phyloP scores from a whole-genome alignment of 169 alveolate genomes.

The Theileria equi region DNA sequence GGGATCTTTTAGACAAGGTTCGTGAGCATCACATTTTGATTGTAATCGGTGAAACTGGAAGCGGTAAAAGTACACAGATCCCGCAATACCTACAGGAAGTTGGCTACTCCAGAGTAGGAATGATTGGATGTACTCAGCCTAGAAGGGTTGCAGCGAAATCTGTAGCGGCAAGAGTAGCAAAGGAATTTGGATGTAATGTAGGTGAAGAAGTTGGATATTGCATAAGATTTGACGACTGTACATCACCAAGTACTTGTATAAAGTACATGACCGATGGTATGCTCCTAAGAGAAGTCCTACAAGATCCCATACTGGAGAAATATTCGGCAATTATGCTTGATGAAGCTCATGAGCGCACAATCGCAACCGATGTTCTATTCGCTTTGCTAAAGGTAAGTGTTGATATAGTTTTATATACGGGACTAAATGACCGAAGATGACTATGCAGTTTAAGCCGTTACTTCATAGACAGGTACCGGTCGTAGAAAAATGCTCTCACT shows the following conservation, averaged over 20 bases:
- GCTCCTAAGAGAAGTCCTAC: conserved; percentile 94
- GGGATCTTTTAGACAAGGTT: conserved; percentile 89
- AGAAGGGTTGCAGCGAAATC: conserved; percentile 98
- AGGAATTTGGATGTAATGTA: conserved; percentile 96
- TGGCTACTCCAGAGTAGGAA: conserved; percentile 87
- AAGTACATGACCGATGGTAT: conserved; percentile 99
- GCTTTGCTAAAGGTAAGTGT: conserved; percentile 90
- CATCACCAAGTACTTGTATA: conserved; percentile 94
- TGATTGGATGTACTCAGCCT: conserved; percentile 98
- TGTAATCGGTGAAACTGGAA: conserved; percentile 99
- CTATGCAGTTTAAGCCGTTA: conserved; percentile 13
- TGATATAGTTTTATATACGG: neutral
- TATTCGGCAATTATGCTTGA: conserved; percentile 96
- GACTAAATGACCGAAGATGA: conserved; percentile 41
- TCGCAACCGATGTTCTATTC: conserved; percentile 96
- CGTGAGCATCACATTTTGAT: conserved; percentile 87
- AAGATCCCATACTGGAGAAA: conserved; percentile 86
- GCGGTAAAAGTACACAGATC: conserved; percentile 97
- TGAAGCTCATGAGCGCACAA: conserved; percentile 99
- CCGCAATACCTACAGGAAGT: conserved; percentile 94
- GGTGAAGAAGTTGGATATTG: conserved; percentile 96
- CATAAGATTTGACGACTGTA: conserved; percentile 96
- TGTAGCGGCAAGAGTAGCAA: conserved; percentile 96
- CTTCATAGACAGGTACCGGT: conserved; percentile 83
- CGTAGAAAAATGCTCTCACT: conserved; percentile 54